These are phyloP conservation scores for Sophora flavescens DNA, from an alignment of 306 rosid species.

Conservation along the genomic window DNA sequence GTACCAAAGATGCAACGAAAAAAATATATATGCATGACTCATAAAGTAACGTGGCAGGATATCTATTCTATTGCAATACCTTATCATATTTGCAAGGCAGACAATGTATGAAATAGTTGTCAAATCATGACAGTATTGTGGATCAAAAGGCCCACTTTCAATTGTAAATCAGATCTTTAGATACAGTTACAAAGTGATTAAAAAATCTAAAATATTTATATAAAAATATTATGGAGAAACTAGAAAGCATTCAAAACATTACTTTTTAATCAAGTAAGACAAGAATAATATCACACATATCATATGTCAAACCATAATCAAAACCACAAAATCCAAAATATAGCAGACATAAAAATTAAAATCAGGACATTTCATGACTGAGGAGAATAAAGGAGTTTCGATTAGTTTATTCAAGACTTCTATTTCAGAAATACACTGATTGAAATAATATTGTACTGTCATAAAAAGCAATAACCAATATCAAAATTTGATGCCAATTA, in stretches of 20 bases:
- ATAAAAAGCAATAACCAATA: constrained; percentile 31
- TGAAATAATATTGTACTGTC: constrained; percentile 13
- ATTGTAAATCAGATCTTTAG: constrained; percentile 1
- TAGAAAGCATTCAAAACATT: constrained; percentile 32
- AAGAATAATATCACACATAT: constrained; percentile 18
- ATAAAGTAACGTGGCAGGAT: constrained; percentile 1
- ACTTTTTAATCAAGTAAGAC: background rate
- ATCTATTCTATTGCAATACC: constrained; percentile 19
- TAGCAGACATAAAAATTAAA: background rate
- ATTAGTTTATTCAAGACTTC: background rate
- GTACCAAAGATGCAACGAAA: constrained; percentile 9
- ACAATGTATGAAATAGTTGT: background rate
- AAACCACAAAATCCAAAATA: constrained; percentile 21
- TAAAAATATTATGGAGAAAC: background rate
- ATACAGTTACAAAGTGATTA: background rate
- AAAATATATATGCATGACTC: constrained; percentile 19
- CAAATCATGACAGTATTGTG: constrained; percentile 1
- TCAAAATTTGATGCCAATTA: constrained; percentile 8
- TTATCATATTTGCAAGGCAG: constrained; percentile 23
- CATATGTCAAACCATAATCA: constrained; percentile 12
- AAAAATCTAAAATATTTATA: background rate
- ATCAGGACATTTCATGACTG: background rate
- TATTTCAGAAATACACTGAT: constrained; percentile 7
- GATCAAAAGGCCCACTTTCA: background rate
- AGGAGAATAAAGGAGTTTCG: background rate